Percentiles rank a stretch among this genome's conserved stretches.
These are phyloP conservation scores for Cystobasidium slooffiae DNA, from an alignment of 1,284 basidiomycete genomes.

Conservation along the genomic window DNA sequence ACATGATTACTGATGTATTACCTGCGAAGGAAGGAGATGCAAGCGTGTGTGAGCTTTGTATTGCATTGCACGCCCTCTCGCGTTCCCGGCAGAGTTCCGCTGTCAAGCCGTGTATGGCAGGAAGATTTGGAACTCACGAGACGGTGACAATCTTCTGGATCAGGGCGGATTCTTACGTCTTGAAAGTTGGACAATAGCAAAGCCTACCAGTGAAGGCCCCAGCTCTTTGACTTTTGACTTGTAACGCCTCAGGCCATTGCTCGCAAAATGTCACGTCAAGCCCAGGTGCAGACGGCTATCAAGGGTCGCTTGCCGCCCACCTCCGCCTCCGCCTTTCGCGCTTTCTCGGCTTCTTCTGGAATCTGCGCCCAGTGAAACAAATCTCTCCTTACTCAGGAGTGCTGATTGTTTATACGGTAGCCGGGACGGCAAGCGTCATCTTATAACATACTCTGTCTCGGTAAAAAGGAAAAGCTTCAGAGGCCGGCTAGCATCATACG, in stretches of 20 bases:
- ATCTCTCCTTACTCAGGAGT: too few species aligned
- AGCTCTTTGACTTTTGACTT: too few species aligned
- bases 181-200: neutral
- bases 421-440: constrained; percentile 2
- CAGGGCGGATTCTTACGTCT: too few species aligned
- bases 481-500: neutral
- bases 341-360: neutral
- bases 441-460: neutral
- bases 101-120: too few species aligned
- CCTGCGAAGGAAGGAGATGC: neutral
- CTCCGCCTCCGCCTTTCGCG: too few species aligned
- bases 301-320: constrained; percentile 9
- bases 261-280: neutral
- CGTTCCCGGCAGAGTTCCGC: too few species aligned
- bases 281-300: constrained; percentile 13
- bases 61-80: neutral
- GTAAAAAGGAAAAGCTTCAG: neutral
- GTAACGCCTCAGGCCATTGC: neutral
- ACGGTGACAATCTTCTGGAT: too few species aligned
- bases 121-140: too few species aligned
- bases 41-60: neutral
- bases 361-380: neutral
- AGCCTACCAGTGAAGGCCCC: neutral
- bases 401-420: too few species aligned
- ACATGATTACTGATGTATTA: neutral